Evolutionary conservation across 495 filamentous ascomycete species (phyloP).

Genomic region (Parachaetomium inaequale): DNA sequence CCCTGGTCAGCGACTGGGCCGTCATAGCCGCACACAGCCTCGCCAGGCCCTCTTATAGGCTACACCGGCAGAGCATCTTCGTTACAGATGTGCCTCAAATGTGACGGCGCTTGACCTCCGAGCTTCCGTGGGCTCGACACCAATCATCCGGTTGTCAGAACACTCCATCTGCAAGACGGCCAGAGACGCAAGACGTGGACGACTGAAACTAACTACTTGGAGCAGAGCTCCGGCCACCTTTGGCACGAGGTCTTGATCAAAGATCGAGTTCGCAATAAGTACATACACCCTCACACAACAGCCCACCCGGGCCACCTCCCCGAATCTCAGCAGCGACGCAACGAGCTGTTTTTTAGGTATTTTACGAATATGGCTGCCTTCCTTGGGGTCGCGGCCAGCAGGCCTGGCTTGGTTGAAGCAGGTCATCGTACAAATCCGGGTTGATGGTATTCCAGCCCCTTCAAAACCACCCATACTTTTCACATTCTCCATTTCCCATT

Average conservation of each 20-base stretch:
- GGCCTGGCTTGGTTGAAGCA: neutral
- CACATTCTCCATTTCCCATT: neutral
- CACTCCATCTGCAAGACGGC: neutral
- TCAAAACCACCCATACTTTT: neutral
- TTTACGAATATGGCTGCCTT: neutral
- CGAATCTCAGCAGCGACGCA: neutral
- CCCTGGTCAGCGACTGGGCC: constrained; percentile 25
- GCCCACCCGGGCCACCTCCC: neutral
- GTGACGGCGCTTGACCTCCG: constrained; percentile 32
- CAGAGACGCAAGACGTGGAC: neutral
- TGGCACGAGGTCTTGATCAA: neutral
- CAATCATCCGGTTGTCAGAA: neutral
- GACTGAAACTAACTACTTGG: neutral
- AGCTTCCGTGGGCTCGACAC: constrained; percentile 1
- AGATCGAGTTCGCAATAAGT: neutral
- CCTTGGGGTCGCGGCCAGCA: neutral
- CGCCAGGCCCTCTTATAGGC: constrained; percentile 36
- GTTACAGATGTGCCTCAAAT: constrained; percentile 50
- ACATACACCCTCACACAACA: neutral
- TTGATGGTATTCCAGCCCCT: neutral
- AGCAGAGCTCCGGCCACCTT: neutral
- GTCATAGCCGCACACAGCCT: constrained; percentile 26
- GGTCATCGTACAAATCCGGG: neutral
- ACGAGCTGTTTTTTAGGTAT: neutral
- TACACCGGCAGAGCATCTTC: constrained; percentile 19